Conservation (phyloP, 305 asterid genomes). For the Caryopteris hybrid region DNA sequence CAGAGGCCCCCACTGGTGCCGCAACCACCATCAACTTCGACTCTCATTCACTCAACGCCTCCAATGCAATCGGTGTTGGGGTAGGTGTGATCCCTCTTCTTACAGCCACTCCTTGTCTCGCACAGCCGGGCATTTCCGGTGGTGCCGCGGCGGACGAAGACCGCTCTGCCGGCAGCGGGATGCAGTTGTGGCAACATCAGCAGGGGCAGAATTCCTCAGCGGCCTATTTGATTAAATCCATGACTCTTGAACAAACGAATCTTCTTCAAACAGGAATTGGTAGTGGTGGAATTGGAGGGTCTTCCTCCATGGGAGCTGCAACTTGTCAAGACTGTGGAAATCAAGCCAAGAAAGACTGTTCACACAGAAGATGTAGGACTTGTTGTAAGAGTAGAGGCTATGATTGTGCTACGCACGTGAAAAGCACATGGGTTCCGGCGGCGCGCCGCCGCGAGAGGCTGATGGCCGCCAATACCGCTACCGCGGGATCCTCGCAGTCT, state of each 20-base stretch:
- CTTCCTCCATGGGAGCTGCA: conserved; percentile 25
- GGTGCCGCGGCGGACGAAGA: conserved; percentile 23
- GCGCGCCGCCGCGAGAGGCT: conserved; percentile 70
- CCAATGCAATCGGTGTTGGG: conserved; percentile 44
- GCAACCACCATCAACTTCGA: conserved; percentile 57
- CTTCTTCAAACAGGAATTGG: conserved; percentile 20
- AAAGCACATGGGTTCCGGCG: conserved; percentile 87
- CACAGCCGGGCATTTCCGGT: neutral
- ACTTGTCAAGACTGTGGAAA: conserved; percentile 77
- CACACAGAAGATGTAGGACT: conserved; percentile 55
- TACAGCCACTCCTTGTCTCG: conserved; percentile 31
- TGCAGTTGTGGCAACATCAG: conserved; percentile 52
- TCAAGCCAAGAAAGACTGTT: conserved; percentile 74
- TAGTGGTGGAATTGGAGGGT: neutral
- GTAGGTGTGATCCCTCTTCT: conserved; percentile 67
- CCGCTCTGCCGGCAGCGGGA: conserved; percentile 26
- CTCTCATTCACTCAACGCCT: conserved; percentile 29
- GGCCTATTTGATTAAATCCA: conserved; percentile 24
- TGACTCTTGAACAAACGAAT: conserved; percentile 19
- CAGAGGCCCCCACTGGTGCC: conserved; percentile 23
- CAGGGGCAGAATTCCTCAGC: conserved; percentile 12
- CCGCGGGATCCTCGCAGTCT: conserved; percentile 52
- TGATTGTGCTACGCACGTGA: conserved; percentile 62
- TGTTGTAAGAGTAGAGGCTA: conserved; percentile 75
- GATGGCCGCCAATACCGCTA: conserved; percentile 12